Percentiles rank a stretch among this genome's conserved stretches.
Conservation (phyloP, 2,329 filamentous ascomycete genomes). For the Cercospora zeae-maydis region DNA sequence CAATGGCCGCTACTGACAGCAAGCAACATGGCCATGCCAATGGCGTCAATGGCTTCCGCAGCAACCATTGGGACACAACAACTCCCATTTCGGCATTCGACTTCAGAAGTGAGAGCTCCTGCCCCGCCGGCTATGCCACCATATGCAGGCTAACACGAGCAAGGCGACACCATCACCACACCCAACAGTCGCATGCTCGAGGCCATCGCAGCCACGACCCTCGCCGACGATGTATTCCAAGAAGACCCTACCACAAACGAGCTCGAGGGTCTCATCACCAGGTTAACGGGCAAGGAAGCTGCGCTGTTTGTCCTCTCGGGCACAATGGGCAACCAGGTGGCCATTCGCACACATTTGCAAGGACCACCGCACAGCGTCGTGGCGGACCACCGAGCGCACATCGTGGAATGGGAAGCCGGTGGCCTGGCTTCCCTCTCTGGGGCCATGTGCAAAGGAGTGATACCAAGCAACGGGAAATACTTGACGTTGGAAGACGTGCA, state of each 20-base stretch:
- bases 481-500: slow-evolving; percentile 74
- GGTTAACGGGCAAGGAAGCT: slow-evolving; percentile 69
- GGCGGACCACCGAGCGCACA: slow-evolving; percentile 74
- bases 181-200: slow-evolving; percentile 77
- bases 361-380: slow-evolving; percentile 78
- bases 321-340: slow-evolving; percentile 88
- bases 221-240: slow-evolving; percentile 78
- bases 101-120: slow-evolving; percentile 46
- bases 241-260: slow-evolving; percentile 76
- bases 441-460: slow-evolving; percentile 64
- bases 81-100: slow-evolving; percentile 54
- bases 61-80: slow-evolving; percentile 40
- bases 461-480: slow-evolving; percentile 67
- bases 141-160: background rate
- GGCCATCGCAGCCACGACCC: slow-evolving; percentile 69
- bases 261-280: slow-evolving; percentile 71
- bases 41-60: slow-evolving; percentile 20
- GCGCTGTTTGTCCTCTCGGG: slow-evolving; percentile 81
- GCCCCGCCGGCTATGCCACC: background rate
- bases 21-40: slow-evolving; percentile 19
- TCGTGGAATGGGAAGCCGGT: slow-evolving; percentile 65
- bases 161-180: slow-evolving; percentile 64
- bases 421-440: slow-evolving; percentile 69
- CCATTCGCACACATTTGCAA: slow-evolving; percentile 70
- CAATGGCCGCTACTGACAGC: slow-evolving; percentile 13